Conservation (phyloP, 1,284 basidiomycete genomes). For the Tilletia setariae region DNA sequence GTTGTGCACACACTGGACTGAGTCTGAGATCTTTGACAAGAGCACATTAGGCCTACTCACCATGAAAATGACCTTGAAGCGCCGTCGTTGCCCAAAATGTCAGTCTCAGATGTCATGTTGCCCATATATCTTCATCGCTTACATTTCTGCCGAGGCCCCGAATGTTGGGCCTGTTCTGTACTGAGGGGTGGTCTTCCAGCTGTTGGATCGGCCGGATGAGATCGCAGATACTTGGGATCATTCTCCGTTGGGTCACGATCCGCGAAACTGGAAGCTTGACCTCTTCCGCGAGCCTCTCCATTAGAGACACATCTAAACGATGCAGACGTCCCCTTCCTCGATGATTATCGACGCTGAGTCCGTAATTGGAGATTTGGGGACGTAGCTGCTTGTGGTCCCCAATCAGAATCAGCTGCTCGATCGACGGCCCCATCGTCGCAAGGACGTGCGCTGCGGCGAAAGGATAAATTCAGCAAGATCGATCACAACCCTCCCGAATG, state of each 20-base stretch:
- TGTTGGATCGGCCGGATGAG: constrained; percentile 63
- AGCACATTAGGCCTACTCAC: background rate
- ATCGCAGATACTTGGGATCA: constrained; percentile 60
- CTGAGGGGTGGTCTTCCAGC: constrained; percentile 63
- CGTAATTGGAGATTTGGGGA: constrained; percentile 19
- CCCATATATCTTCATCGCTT: constrained; percentile 55
- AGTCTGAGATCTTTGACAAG: background rate
- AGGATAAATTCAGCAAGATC: background rate
- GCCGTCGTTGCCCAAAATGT: background rate
- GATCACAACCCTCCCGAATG: too few species aligned
- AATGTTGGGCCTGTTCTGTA: constrained; percentile 61
- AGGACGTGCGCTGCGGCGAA: constrained; percentile 20
- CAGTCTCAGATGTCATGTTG: background rate
- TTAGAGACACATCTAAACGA: constrained; percentile 65
- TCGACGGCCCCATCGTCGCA: constrained; percentile 19
- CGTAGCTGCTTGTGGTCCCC: constrained; percentile 28
- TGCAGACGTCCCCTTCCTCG: constrained; percentile 59
- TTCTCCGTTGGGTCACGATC: constrained; percentile 59
- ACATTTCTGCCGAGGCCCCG: constrained; percentile 63
- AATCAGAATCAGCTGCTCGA: constrained; percentile 25
- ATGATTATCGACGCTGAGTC: constrained; percentile 59
- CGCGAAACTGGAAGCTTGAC: constrained; percentile 61
- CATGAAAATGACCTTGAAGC: background rate
- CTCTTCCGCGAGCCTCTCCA: constrained; percentile 62
- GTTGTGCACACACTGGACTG: background rate